These are phyloP conservation scores for Cyberlindnera samutprakarnensis DNA, from an alignment of 805 yeast genomes.

Conservation along the genomic window DNA sequence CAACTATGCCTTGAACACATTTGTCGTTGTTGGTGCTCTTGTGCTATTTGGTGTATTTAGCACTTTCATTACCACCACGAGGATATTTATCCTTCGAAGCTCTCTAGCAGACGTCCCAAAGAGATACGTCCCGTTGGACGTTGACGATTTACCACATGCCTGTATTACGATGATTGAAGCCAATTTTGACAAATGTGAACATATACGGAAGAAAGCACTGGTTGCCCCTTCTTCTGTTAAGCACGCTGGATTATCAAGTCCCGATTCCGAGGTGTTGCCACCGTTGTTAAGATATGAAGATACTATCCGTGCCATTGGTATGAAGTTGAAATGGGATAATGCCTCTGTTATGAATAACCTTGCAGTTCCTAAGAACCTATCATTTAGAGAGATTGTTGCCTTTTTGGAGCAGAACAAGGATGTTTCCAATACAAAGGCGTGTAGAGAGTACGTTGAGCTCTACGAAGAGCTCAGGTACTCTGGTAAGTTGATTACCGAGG, in stretches of 20 bases:
- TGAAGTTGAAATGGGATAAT: constrained; percentile 46
- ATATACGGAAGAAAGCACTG: constrained; percentile 30
- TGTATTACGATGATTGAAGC: constrained; percentile 32
- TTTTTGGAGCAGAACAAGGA: constrained; percentile 23
- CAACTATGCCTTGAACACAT: constrained; percentile 68
- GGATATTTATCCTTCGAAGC: constrained; percentile 52
- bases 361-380: constrained; percentile 30
- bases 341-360: constrained; percentile 24
- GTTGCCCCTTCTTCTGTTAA: constrained; percentile 35
- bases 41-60: constrained; percentile 49
- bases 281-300: constrained; percentile 40
- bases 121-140: constrained; percentile 59
- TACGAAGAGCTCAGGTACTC: constrained; percentile 70
- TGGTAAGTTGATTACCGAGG: constrained; percentile 48
- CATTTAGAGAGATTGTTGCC: constrained; percentile 36
- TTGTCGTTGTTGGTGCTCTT: constrained; percentile 70
- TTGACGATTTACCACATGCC: constrained; percentile 48
- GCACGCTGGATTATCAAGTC: constrained; percentile 48
- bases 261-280: constrained; percentile 29
- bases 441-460: constrained; percentile 33
- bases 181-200: constrained; percentile 36
- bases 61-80: constrained; percentile 43
- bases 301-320: constrained; percentile 51
- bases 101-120: constrained; percentile 73
- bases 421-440: constrained; percentile 12